Conservation (phyloP, 768 basidiomycete genomes). For the Pisolithus sp. region DNA sequence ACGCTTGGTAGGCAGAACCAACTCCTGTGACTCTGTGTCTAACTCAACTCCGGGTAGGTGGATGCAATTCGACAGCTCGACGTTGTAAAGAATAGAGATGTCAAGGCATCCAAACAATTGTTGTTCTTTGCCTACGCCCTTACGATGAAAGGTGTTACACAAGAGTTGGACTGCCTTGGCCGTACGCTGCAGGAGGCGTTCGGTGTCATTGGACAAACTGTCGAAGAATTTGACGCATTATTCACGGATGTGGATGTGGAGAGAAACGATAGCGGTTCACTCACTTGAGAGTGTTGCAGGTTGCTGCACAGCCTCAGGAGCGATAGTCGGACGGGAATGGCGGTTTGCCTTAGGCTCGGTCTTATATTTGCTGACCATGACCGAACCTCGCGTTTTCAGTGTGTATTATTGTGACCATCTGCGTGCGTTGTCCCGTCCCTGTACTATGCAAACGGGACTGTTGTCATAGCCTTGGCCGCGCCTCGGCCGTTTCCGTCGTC, state of each 20-base stretch:
- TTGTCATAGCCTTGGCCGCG: no score
- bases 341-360: neutral
- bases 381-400: neutral
- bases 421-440: no score
- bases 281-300: constrained; percentile 10
- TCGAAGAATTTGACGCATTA: constrained; percentile 76
- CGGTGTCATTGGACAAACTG: constrained; percentile 82
- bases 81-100: constrained; percentile 80
- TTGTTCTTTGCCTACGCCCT: constrained; percentile 92
- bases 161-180: constrained; percentile 81
- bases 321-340: neutral
- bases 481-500: no score
- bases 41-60: constrained; percentile 44
- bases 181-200: constrained; percentile 80
- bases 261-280: constrained; percentile 1
- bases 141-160: constrained; percentile 91
- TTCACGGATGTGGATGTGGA: constrained; percentile 35
- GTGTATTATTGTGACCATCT: neutral
- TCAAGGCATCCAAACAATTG: constrained; percentile 76
- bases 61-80: constrained; percentile 77
- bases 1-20: constrained; percentile 50
- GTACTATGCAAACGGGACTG: no score
- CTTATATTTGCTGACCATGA: neutral
- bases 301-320: neutral
- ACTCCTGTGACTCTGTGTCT: neutral